Conservation (phyloP, 2,329 filamentous ascomycete genomes). For the Hypoxylon sp. region DNA sequence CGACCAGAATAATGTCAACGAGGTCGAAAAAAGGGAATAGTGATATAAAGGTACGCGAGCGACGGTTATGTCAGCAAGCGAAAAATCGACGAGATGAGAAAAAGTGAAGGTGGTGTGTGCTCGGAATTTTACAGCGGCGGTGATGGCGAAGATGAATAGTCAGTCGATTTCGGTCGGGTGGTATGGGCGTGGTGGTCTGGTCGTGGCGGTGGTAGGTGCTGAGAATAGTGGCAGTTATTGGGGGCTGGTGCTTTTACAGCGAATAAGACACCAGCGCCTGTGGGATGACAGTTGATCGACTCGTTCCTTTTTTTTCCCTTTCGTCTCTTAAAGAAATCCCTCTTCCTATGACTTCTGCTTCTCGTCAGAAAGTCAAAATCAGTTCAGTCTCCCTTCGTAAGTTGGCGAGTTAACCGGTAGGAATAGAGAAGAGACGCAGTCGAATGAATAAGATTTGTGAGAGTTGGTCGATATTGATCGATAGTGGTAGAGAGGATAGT, state of each 20-base stretch:
- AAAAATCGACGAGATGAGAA: slow-evolving; percentile 28
- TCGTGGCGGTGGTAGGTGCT: slow-evolving; percentile 44
- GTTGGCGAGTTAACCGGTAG: slow-evolving; percentile 7
- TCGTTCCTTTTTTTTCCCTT: slow-evolving; percentile 18
- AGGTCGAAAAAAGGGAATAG: slow-evolving; percentile 19
- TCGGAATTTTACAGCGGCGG: slow-evolving; percentile 46
- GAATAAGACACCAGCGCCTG: slow-evolving; percentile 33
- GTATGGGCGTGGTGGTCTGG: slow-evolving; percentile 42
- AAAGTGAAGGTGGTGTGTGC: slow-evolving; percentile 36
- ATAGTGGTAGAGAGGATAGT: slow-evolving; percentile 8
- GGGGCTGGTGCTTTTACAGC: slow-evolving; percentile 39
- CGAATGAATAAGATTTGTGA: slow-evolving; percentile 15
- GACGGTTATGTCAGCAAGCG: slow-evolving; percentile 36
- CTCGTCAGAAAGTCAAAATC: slow-evolving; percentile 9
- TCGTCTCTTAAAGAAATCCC: slow-evolving; percentile 17
- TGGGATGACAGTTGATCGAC: slow-evolving; percentile 28
- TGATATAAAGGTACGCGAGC: slow-evolving; percentile 30
- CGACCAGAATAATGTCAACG: slow-evolving; percentile 39
- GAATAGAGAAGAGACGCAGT: slow-evolving; percentile 3
- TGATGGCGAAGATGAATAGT: slow-evolving; percentile 50
- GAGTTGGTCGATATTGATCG: slow-evolving; percentile 17
- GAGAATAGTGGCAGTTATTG: slow-evolving; percentile 41
- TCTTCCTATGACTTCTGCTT: slow-evolving; percentile 14
- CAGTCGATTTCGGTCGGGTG: slow-evolving; percentile 46
- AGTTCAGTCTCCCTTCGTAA: slow-evolving; percentile 12